Evolutionary conservation across 345 rosid genomes (phyloP), one percentile per base, ranked within the genome.

Genomic region (Dipteronia dyeriana): DNA sequence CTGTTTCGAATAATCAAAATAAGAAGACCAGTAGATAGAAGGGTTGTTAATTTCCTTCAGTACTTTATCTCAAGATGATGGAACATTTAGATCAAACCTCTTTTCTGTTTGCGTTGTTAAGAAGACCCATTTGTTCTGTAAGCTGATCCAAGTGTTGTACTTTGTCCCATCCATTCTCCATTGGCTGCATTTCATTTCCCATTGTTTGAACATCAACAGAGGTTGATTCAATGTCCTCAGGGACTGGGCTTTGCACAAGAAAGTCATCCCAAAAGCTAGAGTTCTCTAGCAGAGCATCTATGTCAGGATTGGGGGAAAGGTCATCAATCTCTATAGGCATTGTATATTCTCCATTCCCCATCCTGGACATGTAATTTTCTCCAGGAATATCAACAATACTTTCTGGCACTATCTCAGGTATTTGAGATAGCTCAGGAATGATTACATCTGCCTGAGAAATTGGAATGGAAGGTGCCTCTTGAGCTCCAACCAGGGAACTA

Each of bases 51-150:
- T 74, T 66, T 59, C 23, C 20, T 47, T 45, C 3, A 31, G 59
- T 31, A 29, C 16, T 43, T 80, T 39, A 75, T 81, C 79, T 57
- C 19, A 22, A 3, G 22, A 60, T 20, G 51, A 45, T 20, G 20
- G 57, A 71, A 78, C 79, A 73, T 39, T 53, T 43, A 41, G 41
- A 45, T 83, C 82, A 85, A 45, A 76, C 78, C 57, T 71, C 71
- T 68, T 86, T 69, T 77, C 76, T 78, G 10, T 90, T 90, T 23
- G 99, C 87, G 19, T 89, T 68, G 23, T 89, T 68, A 73, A 94
- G 91, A 81, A 84, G 97, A 66, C 87, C 93, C 98, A 97, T 91
- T 83, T 90, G 93, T 78, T 89, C 94, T 4, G 97, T 91, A 17
- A 94, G 93, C 71, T 90, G 83, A 83, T 91, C 90, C 92, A 94